Evolutionary conservation across 352 stramenopile genomes (phyloP), one percentile per base, ranked within the genome.

Genomic region (Phytophthora quininea): DNA sequence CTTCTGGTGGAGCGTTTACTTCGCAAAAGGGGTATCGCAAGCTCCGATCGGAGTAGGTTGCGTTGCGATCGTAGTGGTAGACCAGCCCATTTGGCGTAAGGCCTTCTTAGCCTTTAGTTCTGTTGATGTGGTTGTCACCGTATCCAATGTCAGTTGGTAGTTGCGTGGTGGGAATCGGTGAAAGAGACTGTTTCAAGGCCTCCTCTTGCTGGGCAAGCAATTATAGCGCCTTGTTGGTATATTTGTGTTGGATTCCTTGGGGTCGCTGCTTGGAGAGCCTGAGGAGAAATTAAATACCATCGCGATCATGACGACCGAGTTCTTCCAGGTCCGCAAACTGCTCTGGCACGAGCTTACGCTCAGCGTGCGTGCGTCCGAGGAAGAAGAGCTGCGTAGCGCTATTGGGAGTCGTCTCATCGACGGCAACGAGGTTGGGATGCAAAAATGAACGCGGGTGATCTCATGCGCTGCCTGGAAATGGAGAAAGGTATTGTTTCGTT

Each of bases 271-370:
- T 0, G 19, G 19, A 24, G 19, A 24, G 19, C 19, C 19, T 24
- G 19, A 24, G 19, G 19, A 24, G 19, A 24, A 24, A 24, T 24
- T 24, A 24, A 24, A 24, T 24, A 24, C 19, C 19, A 24, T 24
- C 19, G 19, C 19, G 19, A 11, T 46, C 24, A 84, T 75, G 72
- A n/a, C 58, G 42, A 81, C 62, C 35, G 84, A 90, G 47, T 85
- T 77, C 48, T 95, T 95, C 52, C 79, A 86, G 32, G 75, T 92
- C 24, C 79, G 84, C 35, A 83, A 74, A 49, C 69, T 95, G 56
- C 63, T 95, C 2, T 95, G 86, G 86, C 82, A 92, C n/a, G 84
- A 95, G 47, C 73, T 95, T 10, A 75, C 78, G 58, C 64, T 82
- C 30, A 70, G 73, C 19, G 71, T 86, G 4, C 80, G 69, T 19